Conservation (phyloP, 208 protist species). For the Trypanosoma boissoni region DNA sequence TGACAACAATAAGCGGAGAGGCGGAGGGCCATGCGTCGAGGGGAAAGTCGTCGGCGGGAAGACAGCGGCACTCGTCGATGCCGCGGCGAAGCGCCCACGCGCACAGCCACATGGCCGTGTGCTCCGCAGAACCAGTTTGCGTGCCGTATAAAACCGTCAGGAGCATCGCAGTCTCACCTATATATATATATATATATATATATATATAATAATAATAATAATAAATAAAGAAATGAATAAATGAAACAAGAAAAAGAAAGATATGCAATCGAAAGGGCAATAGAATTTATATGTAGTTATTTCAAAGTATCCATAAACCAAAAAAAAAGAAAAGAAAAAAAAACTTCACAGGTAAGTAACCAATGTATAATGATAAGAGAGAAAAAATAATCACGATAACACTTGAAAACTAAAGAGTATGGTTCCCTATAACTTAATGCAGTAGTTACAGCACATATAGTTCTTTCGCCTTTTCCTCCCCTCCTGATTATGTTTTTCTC, state of each 20-base stretch:
- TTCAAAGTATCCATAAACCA: constrained; percentile 4
- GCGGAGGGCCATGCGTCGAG: constrained; percentile 38
- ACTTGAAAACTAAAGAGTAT: too few relatives aligned
- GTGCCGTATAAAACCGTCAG: constrained; percentile 81
- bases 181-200: neutral
- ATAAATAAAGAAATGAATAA: neutral
- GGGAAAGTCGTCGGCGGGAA: constrained; percentile 62
- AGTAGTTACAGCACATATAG: too few relatives aligned
- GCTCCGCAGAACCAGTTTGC: constrained; percentile 77
- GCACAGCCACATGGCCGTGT: constrained; percentile 48
- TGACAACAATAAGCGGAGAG: constrained; percentile 57
- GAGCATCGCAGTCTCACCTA: constrained; percentile 2
- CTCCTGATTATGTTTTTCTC: too few relatives aligned
- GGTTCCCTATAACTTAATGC: too few relatives aligned
- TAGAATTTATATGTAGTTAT: neutral
- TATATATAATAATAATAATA: neutral
- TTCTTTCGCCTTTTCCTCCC: too few relatives aligned
- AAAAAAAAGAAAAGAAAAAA: constrained; percentile 26
- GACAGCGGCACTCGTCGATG: constrained; percentile 34
- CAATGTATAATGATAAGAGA: neutral
- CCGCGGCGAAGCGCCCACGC: constrained; percentile 57
- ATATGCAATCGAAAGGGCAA: neutral
- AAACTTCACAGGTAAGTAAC: neutral
- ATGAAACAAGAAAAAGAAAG: constrained; percentile 1
- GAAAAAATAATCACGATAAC: neutral